Evolutionary conservation across 2,329 filamentous ascomycete genomes (phyloP).

Genomic region (Phialocephala sp.): DNA sequence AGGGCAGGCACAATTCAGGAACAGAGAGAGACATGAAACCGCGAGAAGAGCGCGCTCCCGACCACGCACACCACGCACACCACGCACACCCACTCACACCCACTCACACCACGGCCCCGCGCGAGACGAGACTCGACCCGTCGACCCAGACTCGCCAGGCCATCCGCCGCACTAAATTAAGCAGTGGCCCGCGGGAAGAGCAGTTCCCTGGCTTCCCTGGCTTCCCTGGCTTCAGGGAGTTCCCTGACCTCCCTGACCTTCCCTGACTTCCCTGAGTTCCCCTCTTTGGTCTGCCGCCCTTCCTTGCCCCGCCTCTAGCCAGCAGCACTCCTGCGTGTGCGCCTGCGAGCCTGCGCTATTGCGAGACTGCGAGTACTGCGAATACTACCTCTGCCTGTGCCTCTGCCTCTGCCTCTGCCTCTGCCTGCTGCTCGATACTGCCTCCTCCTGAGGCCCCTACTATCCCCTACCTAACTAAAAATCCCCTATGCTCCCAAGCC

Average conservation of each 20-base stretch:
- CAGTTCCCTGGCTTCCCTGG: neutral
- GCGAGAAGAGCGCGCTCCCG: neutral
- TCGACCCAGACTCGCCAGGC: too few species aligned
- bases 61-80: too few species aligned
- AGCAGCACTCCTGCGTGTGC: neutral
- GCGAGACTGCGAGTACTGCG: too few species aligned
- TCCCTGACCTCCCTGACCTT: neutral
- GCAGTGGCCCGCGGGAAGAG: conserved; percentile 4
- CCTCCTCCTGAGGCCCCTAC: too few species aligned
- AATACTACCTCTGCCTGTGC: too few species aligned
- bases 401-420: too few species aligned
- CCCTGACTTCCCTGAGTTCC: neutral
- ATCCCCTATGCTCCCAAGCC: neutral
- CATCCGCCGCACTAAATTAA: conserved; percentile 7
- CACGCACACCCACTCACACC: too few species aligned
- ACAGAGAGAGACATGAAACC: conserved; percentile 25
- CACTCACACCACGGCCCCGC: too few species aligned
- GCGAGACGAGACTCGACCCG: too few species aligned
- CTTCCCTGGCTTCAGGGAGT: too few species aligned
- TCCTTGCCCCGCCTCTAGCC: neutral
- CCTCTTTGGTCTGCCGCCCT: neutral
- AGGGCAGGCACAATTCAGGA: conserved; percentile 30
- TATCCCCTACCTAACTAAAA: neutral
- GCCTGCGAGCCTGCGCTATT: too few species aligned
- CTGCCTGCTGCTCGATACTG: too few species aligned